Conservation (phyloP, 2,329 filamentous ascomycete species). For the Fusarium papillatum region DNA sequence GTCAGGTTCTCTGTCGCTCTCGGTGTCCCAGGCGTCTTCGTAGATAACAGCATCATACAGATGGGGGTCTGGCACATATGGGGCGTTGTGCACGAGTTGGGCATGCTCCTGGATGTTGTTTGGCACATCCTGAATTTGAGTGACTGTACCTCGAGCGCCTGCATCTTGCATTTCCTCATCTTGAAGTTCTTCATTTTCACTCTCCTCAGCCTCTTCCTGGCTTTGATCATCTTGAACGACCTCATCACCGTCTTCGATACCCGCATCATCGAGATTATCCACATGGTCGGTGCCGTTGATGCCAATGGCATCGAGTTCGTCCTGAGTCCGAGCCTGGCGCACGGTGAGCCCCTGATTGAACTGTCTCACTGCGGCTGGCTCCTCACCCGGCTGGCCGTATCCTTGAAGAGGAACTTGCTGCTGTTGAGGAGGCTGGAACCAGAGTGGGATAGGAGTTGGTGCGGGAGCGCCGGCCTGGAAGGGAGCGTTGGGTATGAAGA, state of each 20-base stretch:
- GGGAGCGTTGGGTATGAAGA: not conserved
- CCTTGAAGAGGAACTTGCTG: not conserved
- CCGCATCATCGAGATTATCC: not conserved
- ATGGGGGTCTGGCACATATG: not conserved
- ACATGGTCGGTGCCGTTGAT: not conserved
- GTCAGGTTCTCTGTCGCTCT: conserved; percentile 11
- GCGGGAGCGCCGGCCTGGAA: not conserved
- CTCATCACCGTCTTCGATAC: not conserved
- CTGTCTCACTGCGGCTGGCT: not conserved
- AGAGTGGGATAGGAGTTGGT: not conserved
- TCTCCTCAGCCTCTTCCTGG: not conserved
- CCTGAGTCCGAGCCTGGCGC: conserved; percentile 23
- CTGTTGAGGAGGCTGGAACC: not conserved
- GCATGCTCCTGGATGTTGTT: not conserved
- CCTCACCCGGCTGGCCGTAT: not conserved
- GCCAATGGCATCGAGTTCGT: conserved; percentile 20
- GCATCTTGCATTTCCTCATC: not conserved
- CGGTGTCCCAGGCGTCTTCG: conserved; percentile 1
- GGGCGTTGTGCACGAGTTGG: conserved; percentile 2
- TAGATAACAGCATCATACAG: not conserved
- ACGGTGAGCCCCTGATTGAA: not conserved
- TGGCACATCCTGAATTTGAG: not conserved
- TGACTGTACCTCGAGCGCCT: not conserved
- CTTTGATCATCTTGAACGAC: not conserved
- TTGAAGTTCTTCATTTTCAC: not conserved